These are phyloP conservation scores for Fistulifera pelliculosa DNA, from an alignment of 108 stramenopile genomes.

Conservation along the genomic window DNA sequence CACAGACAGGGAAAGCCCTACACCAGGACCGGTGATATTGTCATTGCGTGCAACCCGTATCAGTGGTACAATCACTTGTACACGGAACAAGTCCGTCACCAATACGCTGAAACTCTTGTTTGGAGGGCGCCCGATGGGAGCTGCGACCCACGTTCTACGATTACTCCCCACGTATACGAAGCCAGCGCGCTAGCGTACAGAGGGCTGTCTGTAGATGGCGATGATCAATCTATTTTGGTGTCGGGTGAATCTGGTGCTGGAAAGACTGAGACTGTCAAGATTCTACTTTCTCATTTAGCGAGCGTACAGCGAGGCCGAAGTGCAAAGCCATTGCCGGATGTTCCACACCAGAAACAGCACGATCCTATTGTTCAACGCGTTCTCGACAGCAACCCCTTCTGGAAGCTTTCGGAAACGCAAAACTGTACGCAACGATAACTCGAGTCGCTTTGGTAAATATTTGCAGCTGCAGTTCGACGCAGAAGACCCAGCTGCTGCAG, in stretches of 20 bases:
- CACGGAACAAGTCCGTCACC: slow-evolving; percentile 48
- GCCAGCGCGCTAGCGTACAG: slow-evolving; percentile 63
- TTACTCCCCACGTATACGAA: slow-evolving; percentile 78
- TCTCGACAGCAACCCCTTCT: slow-evolving; percentile 83
- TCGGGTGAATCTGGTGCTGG: slow-evolving; percentile 90
- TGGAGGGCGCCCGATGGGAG: slow-evolving; percentile 28
- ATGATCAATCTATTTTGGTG: slow-evolving; percentile 80
- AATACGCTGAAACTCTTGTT: slow-evolving; percentile 61
- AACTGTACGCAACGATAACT: slow-evolving; percentile 83
- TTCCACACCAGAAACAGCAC: neutral
- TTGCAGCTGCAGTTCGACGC: slow-evolving; percentile 77
- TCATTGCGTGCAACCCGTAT: slow-evolving; percentile 96
- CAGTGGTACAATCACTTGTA: slow-evolving; percentile 74
- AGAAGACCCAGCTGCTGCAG: slow-evolving; percentile 30
- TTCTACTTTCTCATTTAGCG: slow-evolving; percentile 83
- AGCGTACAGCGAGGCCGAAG: slow-evolving; percentile 48
- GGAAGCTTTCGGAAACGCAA: slow-evolving; percentile 92
- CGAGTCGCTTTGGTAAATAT: slow-evolving; percentile 81
- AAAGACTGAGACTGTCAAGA: slow-evolving; percentile 92
- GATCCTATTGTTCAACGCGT: slow-evolving; percentile 64
- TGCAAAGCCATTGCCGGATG: neutral
- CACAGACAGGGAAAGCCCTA: slow-evolving; percentile 70
- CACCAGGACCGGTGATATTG: slow-evolving; percentile 89
- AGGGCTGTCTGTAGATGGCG: slow-evolving; percentile 55
- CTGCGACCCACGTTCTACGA: slow-evolving; percentile 14